A percentile compares a stretch with the other conserved stretches of the same genome.
Conservation (phyloP, 2,329 filamentous ascomycete genomes). For the Penicillium polonicum region DNA sequence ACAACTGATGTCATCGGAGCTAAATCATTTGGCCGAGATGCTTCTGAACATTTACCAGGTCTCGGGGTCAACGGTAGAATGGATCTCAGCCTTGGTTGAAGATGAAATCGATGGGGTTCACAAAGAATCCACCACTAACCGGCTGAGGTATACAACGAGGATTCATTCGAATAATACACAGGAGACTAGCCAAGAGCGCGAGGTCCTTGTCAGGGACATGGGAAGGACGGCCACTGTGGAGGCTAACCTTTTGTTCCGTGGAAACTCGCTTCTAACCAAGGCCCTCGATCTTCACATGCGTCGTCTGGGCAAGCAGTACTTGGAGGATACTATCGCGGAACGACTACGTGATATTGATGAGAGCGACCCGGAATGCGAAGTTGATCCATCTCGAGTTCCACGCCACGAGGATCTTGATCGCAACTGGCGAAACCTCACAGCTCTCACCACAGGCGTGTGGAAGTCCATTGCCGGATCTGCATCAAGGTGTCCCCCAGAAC, state of each 20-base stretch:
- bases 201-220: slow-evolving; percentile 62
- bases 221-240: slow-evolving; percentile 68
- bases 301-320: slow-evolving; percentile 84
- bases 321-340: slow-evolving; percentile 81
- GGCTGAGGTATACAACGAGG: slow-evolving; percentile 62
- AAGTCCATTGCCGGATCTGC: slow-evolving; percentile 75
- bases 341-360: slow-evolving; percentile 88
- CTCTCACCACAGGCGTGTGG: slow-evolving; percentile 81
- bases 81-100: slow-evolving; percentile 90
- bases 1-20: slow-evolving; percentile 70
- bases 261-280: slow-evolving; percentile 91
- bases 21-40: slow-evolving; percentile 78
- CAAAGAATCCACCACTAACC: slow-evolving; percentile 70
- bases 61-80: slow-evolving; percentile 77
- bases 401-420: slow-evolving; percentile 70
- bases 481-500: slow-evolving; percentile 71
- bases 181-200: slow-evolving; percentile 56
- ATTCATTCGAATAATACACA: slow-evolving; percentile 61
- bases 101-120: slow-evolving; percentile 94
- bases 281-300: slow-evolving; percentile 95
- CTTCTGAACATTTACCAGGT: slow-evolving; percentile 95
- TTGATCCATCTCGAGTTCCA: slow-evolving; percentile 78
- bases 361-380: slow-evolving; percentile 87
- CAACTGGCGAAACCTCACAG: slow-evolving; percentile 77
- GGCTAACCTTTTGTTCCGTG: slow-evolving; percentile 90